Base-by-base conservation (phyloP, 768 basidiomycete genomes). In the Tulasnella sp. region DNA sequence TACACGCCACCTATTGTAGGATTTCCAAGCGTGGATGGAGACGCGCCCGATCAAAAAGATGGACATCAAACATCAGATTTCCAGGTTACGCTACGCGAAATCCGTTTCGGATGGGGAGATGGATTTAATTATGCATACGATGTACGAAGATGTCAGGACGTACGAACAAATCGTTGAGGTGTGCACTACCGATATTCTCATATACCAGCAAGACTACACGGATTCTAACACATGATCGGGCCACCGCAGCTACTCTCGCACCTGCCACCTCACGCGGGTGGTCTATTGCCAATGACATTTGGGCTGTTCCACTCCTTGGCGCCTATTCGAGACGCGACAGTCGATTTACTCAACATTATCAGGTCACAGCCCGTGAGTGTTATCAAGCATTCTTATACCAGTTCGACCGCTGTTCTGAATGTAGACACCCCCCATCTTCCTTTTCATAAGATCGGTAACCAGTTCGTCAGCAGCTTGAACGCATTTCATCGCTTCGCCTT, bases 151-250 rank as follows among this genome's bases (percentile, higher is more conserved):
- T 51, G 77, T 90, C 47, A 82, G 78, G 66, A 78, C 80, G 0
- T 96, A 97, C 66, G 91, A 94, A 53, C 89, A 95, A 69, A 84
- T 90, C 13, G 78, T 88, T 1, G 92, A 97, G 79, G 95, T 92
- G 59, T 43, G 76, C 34, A 5, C 15, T 38, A 38, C 34, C 34
- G n/a, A n/a, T n/a, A n/a, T 38, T 69, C 3, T 34, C 0, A 34
- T 48, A 21, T 8, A 15, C 15, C 34, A 60, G 58, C 73, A 15
- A 19, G 21, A 3, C 13, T 34, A 19, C 26, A 7, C 30, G 24
- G 15, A 26, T 68, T 10, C 38, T 58, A 23, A 55, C 21, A 17
- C 59, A 23, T 48, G 19, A n/a, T 51, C 24, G 23, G 24, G 13
- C 42, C 24, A 48, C 48, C 56, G 51, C 66, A 98, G 95, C 75